phyloP scores from a whole-genome alignment of 2,329 filamentous ascomycete species.

The Talaromyces pinophilus region DNA sequence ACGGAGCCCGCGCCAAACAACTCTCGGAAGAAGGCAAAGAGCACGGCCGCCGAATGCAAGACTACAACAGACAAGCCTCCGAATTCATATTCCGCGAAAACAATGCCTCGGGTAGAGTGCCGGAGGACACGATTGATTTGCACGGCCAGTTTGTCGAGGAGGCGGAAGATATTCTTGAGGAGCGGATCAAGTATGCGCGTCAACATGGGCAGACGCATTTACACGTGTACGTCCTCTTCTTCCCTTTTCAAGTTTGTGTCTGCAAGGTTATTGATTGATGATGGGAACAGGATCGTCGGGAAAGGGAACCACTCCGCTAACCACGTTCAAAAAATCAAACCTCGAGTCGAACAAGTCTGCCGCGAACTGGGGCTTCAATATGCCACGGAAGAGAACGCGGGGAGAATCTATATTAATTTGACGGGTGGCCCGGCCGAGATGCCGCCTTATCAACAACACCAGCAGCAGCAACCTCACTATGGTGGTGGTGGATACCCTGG shows the following conservation, averaged over 20 bases:
- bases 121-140: conserved; percentile 83
- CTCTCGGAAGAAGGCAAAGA: conserved; percentile 81
- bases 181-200: conserved; percentile 77
- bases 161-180: conserved; percentile 84
- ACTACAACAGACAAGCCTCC: conserved; percentile 86
- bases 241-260: not conserved
- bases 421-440: conserved; percentile 66
- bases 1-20: conserved; percentile 79
- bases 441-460: conserved; percentile 31
- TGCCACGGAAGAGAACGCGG: conserved; percentile 83
- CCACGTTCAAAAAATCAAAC: conserved; percentile 92
- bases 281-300: conserved; percentile 70
- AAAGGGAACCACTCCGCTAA: conserved; percentile 84
- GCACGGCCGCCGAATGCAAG: conserved; percentile 80
- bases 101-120: conserved; percentile 74
- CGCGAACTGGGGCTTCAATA: conserved; percentile 79
- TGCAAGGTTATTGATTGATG: not conserved
- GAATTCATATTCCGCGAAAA: conserved; percentile 96
- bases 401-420: conserved; percentile 84
- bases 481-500: conserved; percentile 42
- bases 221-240: conserved; percentile 63
- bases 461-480: conserved; percentile 37
- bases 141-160: conserved; percentile 95
- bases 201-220: conserved; percentile 75
- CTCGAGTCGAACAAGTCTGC: conserved; percentile 86